These are phyloP conservation scores for Yamadazyma laniorum DNA, from an alignment of 805 yeast genomes.

Conservation along the genomic window DNA sequence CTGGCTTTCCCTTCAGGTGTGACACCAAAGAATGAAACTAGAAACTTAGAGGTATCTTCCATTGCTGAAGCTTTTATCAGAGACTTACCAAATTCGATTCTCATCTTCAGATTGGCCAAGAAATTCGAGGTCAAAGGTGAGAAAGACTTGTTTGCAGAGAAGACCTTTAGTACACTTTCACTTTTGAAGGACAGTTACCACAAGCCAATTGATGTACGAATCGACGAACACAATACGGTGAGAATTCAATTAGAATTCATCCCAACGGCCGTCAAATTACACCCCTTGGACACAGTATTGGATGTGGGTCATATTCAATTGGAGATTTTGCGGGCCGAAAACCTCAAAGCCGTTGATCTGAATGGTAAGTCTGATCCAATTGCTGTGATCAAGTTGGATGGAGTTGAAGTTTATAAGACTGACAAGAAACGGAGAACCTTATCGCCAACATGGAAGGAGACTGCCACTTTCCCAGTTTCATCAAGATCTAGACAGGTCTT, in stretches of 20 bases:
- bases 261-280: slow-evolving; percentile 55
- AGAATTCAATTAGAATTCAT: slow-evolving; percentile 55
- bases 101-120: slow-evolving; percentile 57
- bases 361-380: slow-evolving; percentile 81
- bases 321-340: slow-evolving; percentile 55
- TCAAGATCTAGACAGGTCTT: slow-evolving; percentile 59
- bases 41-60: slow-evolving; percentile 42
- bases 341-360: slow-evolving; percentile 58
- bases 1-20: slow-evolving; percentile 55
- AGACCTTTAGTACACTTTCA: slow-evolving; percentile 48
- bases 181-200: slow-evolving; percentile 50
- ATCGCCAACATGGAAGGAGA: slow-evolving; percentile 77
- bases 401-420: slow-evolving; percentile 53
- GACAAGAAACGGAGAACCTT: slow-evolving; percentile 63
- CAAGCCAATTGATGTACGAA: slow-evolving; percentile 44
- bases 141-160: slow-evolving; percentile 53
- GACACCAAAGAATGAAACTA: slow-evolving; percentile 48
- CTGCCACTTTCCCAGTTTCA: slow-evolving; percentile 53
- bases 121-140: slow-evolving; percentile 45
- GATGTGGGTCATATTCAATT: slow-evolving; percentile 67
- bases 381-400: slow-evolving; percentile 52
- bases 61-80: slow-evolving; percentile 62
- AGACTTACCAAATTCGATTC: slow-evolving; percentile 61
- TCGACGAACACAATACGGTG: slow-evolving; percentile 41
- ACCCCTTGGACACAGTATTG: slow-evolving; percentile 57